Evolutionary conservation across 768 basidiomycete genomes (phyloP), one percentile per base, ranked within the genome.

Genomic region (Suillus fuscotomentosus): DNA sequence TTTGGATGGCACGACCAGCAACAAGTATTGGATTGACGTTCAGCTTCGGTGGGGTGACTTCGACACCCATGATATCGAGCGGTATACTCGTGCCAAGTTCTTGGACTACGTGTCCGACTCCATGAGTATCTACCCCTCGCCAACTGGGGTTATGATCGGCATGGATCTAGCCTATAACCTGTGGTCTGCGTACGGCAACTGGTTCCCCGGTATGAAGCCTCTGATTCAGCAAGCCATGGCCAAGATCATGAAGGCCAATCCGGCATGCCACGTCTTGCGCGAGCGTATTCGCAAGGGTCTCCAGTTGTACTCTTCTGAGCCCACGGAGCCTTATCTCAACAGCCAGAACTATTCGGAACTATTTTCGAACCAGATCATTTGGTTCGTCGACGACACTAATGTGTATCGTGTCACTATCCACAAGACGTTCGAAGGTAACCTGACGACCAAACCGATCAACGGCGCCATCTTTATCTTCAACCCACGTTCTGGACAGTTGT

Each of bases 221-320:
- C 84, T 99, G 66, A 90, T 99, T 64, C 97, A 97, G 76, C 96
- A 97, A 78, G 97, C 97, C 6, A 97, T 99, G 95, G 95, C 92
- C 14, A 99, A 99, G 84, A 92, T 99, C 76, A 97, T 99, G 95
- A 99, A 99, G 79, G 97, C 97, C 60, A 99, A 99, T 72, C 97
- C 97, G 31, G 97, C 97, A 15, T 89, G 91, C 61, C 97, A 99
- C 74, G 97, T 99, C 48, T 81, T 99, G 63, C 92, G 97, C 62
- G 97, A 99, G 80, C 97, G 97, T 79, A 98, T 99, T 71, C 88
- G 97, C 70, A 99, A 99, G 79, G 97, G 96, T 76, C 85, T 99
- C 24, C 97, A 99, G 75, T 82, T 99, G 22, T 99, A 99, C 78
- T 99, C 97, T 11, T 99, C 97, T 34, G 97, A 99, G 77, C 97